phyloP scores from a whole-genome alignment of 768 basidiomycete species.

The Amanita exitialis region DNA sequence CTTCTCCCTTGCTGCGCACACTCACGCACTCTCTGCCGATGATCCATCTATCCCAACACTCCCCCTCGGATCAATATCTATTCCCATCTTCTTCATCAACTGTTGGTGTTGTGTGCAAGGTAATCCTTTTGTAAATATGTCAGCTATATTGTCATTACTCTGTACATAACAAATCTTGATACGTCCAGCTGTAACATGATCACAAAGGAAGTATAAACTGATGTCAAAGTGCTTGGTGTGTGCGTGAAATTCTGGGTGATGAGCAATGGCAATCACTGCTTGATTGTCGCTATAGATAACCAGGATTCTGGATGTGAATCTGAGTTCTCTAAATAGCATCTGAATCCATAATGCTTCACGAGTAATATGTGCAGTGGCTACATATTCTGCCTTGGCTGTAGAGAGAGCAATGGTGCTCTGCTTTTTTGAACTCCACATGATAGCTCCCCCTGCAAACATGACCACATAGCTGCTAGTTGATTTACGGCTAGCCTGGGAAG shows the following conservation, averaged over 20 bases:
- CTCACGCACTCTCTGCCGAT: background rate
- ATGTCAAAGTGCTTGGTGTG: conserved; percentile 16
- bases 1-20: no score
- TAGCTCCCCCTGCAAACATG: conserved; percentile 5
- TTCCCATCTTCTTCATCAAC: conserved; percentile 1
- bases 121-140: conserved; percentile 12
- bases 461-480: conserved; percentile 11
- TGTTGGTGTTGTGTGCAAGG: conserved; percentile 1
- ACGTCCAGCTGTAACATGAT: conserved; percentile 6
- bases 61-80: conserved; percentile 7
- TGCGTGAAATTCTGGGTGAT: conserved; percentile 13
- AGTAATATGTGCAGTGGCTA: conserved; percentile 22
- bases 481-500: conserved; percentile 6
- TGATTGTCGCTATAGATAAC: conserved; percentile 12
- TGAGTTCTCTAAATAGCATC: conserved; percentile 10
- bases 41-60: conserved; percentile 7
- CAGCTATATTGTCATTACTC: conserved; percentile 9
- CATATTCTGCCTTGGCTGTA: no score
- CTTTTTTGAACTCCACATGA: conserved; percentile 21
- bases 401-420: conserved; percentile 24
- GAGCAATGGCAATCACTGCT: conserved; percentile 11
- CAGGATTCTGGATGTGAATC: background rate
- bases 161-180: no score
- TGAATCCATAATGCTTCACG: conserved; percentile 16
- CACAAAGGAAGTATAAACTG: conserved; percentile 8